Evolutionary conservation across 1,284 basidiomycete genomes (phyloP), one percentile per base, ranked within the genome.

Genomic region (Trichosporon coremiiforme): DNA sequence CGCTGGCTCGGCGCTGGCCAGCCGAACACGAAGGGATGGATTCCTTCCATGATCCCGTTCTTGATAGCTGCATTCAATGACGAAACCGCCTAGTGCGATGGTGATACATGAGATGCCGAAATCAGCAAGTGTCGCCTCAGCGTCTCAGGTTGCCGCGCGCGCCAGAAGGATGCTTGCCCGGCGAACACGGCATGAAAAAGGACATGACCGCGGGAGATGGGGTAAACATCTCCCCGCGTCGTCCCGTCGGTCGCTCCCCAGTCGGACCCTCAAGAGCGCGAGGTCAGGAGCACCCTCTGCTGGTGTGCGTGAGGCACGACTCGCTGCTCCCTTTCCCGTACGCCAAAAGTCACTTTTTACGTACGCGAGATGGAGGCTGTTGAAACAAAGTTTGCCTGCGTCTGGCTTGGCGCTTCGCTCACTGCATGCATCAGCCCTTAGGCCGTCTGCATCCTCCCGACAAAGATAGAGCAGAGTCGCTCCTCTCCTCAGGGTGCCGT

Each of bases 281-380:
- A 25, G 17, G 47, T 17, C 53, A 57, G 53, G 29, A n/a, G 12
- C 29, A 3, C 25, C 29, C 57, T 33, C 29, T 25, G 57, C 57
- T 62, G 57, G 55, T 6, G 55, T 33, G 57, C 57, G 29, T 31
- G 29, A 62, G 57, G 57, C 57, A 65, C 64, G 64, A 41, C 38
- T 36, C 64, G 64, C 36, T 47, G 38, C 64, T 41, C 36, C 36
- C 36, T 38, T 64, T 65, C 64, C 64, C 64, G 64, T 38, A 41
- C 64, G 64, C 64, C 29, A 31, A 38, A 29, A 41, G 29, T 31
- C 64, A 41, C 64, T 38, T 65, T n/a, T 31, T n/a, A 33, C 57
- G 57, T 29, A 33, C 31, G 15, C 57, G n/a, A 35, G 57, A 62
- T 33, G n/a, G 31, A 33, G 57, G 29, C 8, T 17, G 57, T 35